These are phyloP conservation scores for Rhizopus stolonifer DNA, from an alignment of 371 early-diverging fungal genomes.

Conservation along the genomic window DNA sequence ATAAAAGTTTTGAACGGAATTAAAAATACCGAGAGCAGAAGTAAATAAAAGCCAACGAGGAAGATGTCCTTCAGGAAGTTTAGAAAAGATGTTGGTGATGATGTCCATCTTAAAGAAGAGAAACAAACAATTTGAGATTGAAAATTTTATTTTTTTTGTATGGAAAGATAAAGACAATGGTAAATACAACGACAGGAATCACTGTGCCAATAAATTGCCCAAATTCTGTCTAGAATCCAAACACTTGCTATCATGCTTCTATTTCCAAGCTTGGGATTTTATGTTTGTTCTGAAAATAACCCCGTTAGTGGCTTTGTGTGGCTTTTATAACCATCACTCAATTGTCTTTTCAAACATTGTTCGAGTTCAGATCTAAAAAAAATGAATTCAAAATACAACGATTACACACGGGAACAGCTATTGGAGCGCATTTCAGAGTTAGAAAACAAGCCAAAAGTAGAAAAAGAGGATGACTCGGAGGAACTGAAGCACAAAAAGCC, in stretches of 20 bases:
- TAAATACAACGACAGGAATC: no score
- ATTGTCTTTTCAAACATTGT: background rate
- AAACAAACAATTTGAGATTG: no score
- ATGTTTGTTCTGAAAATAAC: no score
- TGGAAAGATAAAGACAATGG: no score
- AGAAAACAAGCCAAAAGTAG: constrained; percentile 17
- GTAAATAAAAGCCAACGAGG: constrained; percentile 72
- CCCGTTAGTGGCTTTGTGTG: constrained; percentile 12
- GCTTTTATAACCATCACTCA: background rate
- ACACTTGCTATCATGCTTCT: no score
- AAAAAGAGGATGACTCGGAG: background rate
- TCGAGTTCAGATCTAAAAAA: background rate
- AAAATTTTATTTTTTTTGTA: no score
- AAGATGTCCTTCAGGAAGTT: constrained; percentile 62
- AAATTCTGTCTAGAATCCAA: no score
- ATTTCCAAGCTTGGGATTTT: no score
- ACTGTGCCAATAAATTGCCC: no score
- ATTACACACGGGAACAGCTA: constrained; percentile 37
- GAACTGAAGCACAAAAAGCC: constrained; percentile 23
- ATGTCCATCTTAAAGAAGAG: background rate
- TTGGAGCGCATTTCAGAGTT: constrained; percentile 34
- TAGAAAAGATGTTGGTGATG: constrained; percentile 36
- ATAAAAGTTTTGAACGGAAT: constrained; percentile 73
- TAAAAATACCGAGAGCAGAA: constrained; percentile 70
- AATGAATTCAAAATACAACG: constrained; percentile 19